Conservation (phyloP, 2,329 filamentous ascomycete species). For the Xylaria polymorpha region DNA sequence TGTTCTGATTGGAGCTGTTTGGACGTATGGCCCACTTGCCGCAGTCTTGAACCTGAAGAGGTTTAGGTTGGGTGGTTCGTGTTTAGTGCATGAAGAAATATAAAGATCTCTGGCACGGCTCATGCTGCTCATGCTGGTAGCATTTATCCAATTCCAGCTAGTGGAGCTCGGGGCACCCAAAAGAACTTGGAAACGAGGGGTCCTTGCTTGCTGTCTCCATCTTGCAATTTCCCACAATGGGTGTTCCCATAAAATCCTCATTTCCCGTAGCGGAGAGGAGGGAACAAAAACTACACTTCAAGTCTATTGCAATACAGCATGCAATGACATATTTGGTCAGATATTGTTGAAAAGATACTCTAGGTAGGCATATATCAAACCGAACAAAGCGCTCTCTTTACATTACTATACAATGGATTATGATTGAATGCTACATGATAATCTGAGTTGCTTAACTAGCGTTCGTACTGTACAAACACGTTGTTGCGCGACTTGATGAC, state of each 20-base stretch:
- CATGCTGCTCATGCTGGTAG: conserved; percentile 8
- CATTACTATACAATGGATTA: background rate
- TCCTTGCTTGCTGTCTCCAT: conserved; percentile 27
- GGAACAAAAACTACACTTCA: background rate
- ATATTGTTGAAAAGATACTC: background rate
- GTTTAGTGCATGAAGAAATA: conserved; percentile 34
- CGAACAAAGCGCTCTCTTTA: background rate
- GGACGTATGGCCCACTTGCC: conserved; percentile 27
- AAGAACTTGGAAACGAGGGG: conserved; percentile 22
- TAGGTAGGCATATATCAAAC: too few relatives aligned
- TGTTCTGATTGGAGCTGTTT: conserved; percentile 32
- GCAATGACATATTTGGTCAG: background rate
- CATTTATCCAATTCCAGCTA: conserved; percentile 27
- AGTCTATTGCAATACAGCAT: background rate
- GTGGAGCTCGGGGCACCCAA: conserved; percentile 17
- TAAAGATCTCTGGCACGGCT: conserved; percentile 27
- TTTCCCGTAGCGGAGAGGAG: conserved; percentile 17
- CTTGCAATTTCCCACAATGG: conserved; percentile 35
- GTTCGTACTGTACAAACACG: background rate
- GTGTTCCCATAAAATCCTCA: conserved; percentile 15
- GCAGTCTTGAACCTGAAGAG: conserved; percentile 16
- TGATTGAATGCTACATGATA: background rate
- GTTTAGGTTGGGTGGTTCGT: conserved; percentile 16
- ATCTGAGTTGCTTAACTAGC: background rate
- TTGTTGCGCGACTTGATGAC: conserved; percentile 5